Percentiles rank a stretch among this genome's conserved stretches.
phyloP scores from a whole-genome alignment of 345 rosid species.

The Salix exigua region DNA sequence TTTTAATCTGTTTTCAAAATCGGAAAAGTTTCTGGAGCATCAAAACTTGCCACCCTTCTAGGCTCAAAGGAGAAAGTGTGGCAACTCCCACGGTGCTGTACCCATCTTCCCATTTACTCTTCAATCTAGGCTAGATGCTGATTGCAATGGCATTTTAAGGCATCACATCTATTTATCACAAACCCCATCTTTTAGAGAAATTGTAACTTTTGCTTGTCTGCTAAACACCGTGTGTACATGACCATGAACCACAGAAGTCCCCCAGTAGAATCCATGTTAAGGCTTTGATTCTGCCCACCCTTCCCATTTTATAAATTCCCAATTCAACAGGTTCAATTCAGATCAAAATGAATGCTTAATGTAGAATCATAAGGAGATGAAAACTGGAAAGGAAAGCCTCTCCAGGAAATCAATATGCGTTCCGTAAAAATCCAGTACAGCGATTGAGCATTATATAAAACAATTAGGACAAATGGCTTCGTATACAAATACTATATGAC shows the following conservation, averaged over 20 bases:
- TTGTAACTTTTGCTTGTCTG: background rate
- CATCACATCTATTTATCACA: background rate
- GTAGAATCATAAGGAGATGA: background rate
- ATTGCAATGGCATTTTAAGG: background rate
- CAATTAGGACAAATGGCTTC: conserved; percentile 11
- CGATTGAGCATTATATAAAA: background rate
- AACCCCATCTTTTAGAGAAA: background rate
- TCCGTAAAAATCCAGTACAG: background rate
- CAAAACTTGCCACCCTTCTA: too few species aligned
- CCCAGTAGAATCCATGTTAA: background rate
- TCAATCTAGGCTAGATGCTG: background rate
- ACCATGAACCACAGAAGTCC: background rate
- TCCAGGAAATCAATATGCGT: background rate
- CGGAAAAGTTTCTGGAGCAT: background rate
- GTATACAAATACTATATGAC: conserved; percentile 7
- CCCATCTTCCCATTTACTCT: background rate
- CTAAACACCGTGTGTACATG: background rate
- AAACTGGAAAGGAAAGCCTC: background rate
- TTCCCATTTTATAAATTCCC: too few species aligned
- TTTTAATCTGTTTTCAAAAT: background rate
- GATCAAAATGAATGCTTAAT: background rate
- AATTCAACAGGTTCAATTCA: background rate
- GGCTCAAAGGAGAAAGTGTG: background rate
- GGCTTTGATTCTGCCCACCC: background rate
- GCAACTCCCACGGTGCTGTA: background rate